phyloP scores from a whole-genome alignment of 331 rosid species.

The Pyrus hybrid region DNA sequence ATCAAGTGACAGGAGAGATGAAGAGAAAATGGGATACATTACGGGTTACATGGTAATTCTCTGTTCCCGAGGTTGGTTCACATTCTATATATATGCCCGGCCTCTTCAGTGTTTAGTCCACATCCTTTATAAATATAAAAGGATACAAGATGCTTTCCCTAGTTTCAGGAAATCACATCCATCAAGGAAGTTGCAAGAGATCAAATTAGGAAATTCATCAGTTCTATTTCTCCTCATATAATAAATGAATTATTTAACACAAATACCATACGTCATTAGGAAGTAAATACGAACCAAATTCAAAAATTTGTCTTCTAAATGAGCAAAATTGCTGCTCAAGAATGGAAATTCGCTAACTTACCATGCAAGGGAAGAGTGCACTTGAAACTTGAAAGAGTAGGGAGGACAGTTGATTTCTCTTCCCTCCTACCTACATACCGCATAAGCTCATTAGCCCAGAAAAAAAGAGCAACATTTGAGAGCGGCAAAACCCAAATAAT shows the following conservation, averaged over 20 bases:
- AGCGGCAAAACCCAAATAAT: background rate
- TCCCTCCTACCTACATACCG: background rate
- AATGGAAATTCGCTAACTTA: background rate
- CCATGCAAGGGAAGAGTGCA: background rate
- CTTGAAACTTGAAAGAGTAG: background rate
- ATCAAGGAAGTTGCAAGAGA: too few relatives aligned
- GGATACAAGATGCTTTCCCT: background rate
- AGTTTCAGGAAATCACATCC: background rate
- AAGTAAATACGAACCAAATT: background rate
- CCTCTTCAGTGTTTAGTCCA: background rate
- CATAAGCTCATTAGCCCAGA: too few relatives aligned
- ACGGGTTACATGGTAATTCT: too few relatives aligned
- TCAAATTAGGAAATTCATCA: too few relatives aligned
- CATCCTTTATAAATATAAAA: background rate
- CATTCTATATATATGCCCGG: background rate
- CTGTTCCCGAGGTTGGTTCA: background rate
- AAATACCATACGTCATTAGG: background rate
- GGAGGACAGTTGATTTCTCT: background rate
- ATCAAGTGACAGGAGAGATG: too few relatives aligned
- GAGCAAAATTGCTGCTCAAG: background rate
- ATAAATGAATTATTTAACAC: background rate
- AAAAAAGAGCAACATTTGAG: background rate
- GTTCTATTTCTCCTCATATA: too few relatives aligned
- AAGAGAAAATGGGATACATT: too few relatives aligned
- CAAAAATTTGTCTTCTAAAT: background rate